Evolutionary conservation across 805 yeast species (phyloP).

Genomic region (Kodamaea hsintzibuensis): DNA sequence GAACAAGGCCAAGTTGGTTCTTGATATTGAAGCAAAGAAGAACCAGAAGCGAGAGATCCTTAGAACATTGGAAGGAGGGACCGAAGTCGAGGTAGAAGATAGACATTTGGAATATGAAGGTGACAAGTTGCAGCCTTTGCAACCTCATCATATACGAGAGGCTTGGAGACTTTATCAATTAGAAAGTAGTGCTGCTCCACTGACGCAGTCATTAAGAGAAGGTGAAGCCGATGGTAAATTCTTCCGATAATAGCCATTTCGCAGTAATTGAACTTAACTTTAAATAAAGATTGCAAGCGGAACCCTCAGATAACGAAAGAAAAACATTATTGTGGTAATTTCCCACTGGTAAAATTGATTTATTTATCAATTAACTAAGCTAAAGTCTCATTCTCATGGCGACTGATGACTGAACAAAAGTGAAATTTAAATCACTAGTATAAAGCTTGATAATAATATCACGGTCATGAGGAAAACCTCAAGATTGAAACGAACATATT

Average conservation of each 20-base stretch:
- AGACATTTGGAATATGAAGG: slow-evolving; percentile 30
- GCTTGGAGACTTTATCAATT: slow-evolving; percentile 79
- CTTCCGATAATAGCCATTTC: slow-evolving; percentile 47
- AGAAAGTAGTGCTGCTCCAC: slow-evolving; percentile 65
- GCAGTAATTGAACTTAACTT: too few relatives aligned
- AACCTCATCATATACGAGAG: slow-evolving; percentile 83
- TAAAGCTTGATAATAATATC: too few relatives aligned
- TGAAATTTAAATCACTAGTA: too few relatives aligned
- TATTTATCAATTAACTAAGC: too few relatives aligned
- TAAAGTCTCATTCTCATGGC: too few relatives aligned
- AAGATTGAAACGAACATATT: too few relatives aligned
- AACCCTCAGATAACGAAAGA: too few relatives aligned
- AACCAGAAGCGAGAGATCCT: slow-evolving; percentile 32
- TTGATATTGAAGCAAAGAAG: slow-evolving; percentile 43
- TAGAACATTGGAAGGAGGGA: slow-evolving; percentile 41
- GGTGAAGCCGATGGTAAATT: slow-evolving; percentile 69
- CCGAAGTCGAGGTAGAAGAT: slow-evolving; percentile 31
- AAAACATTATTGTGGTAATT: too few relatives aligned
- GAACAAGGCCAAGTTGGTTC: slow-evolving; percentile 40
- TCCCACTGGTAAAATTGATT: too few relatives aligned
- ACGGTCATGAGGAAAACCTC: too few relatives aligned
- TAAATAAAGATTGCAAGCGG: too few relatives aligned
- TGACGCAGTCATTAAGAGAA: slow-evolving; percentile 67
- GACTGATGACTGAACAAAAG: too few relatives aligned
- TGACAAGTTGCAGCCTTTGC: slow-evolving; percentile 57